These are phyloP conservation scores for Physcomitrium patens DNA, from an alignment of 225 moss, liverwort and hornwort genomes.

Conservation along the genomic window DNA sequence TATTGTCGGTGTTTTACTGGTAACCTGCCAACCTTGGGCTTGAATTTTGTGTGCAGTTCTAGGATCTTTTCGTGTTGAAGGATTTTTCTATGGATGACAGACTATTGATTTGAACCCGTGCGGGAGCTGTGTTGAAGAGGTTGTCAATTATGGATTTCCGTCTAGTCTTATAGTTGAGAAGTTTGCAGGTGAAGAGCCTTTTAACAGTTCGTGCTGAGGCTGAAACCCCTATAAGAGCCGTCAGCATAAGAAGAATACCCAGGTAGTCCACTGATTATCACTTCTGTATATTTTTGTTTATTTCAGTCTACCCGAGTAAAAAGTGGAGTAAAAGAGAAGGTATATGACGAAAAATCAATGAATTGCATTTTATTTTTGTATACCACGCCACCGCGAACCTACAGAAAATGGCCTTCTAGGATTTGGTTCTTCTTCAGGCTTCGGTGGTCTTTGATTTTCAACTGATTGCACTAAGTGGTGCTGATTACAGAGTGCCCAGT, in stretches of 20 bases:
- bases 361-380: not conserved
- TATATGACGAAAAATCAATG: not conserved
- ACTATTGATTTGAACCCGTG: not conserved
- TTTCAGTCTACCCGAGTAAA: not conserved
- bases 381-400: not conserved
- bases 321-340: not conserved
- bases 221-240: constrained; percentile 66
- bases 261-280: constrained; percentile 42
- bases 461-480: constrained; percentile 13
- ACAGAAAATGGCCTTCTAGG: too few species aligned
- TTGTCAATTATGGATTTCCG: not conserved
- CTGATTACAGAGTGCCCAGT: constrained; percentile 45
- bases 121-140: not conserved
- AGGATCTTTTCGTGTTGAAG: not conserved
- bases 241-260: constrained; percentile 78
- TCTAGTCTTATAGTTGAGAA: constrained; percentile 13
- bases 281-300: not conserved
- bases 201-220: constrained; percentile 64
- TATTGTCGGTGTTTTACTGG: constrained; percentile 83
- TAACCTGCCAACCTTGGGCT: constrained; percentile 30
- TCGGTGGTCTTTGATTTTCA: not conserved
- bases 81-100: constrained; percentile 1
- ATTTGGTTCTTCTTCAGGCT: not conserved
- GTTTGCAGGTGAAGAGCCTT: constrained; percentile 76
- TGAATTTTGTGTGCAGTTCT: not conserved